phyloP scores from a whole-genome alignment of 371 early-diverging fungal species.

The Rhizomucor pusillus region DNA sequence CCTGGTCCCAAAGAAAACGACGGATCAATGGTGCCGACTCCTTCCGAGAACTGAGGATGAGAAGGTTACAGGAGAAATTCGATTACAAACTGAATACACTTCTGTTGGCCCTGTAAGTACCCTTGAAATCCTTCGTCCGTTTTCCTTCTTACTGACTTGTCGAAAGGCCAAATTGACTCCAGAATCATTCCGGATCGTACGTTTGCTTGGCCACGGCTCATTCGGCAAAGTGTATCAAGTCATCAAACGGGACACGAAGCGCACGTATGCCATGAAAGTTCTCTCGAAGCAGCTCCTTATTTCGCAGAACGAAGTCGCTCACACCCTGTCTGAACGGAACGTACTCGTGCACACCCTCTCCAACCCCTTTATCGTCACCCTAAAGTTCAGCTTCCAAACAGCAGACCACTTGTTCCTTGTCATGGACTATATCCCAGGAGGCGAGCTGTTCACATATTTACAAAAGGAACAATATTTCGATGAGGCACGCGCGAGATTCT shows the following conservation, averaged over 20 bases:
- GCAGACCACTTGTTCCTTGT: slow-evolving; percentile 67
- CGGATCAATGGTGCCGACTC: slow-evolving; percentile 67
- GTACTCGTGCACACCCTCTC: slow-evolving; percentile 64
- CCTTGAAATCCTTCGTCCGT: not conserved
- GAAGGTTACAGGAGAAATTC: slow-evolving; percentile 63
- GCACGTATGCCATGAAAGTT: slow-evolving; percentile 86
- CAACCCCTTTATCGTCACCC: slow-evolving; percentile 67
- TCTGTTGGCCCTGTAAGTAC: slow-evolving; percentile 30
- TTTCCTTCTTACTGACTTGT: not conserved
- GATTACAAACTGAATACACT: slow-evolving; percentile 52
- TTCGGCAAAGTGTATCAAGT: slow-evolving; percentile 86
- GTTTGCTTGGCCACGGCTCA: slow-evolving; percentile 76
- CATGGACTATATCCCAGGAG: slow-evolving; percentile 82
- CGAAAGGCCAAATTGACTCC: slow-evolving; percentile 46
- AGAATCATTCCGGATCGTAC: slow-evolving; percentile 70
- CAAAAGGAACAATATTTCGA: slow-evolving; percentile 59
- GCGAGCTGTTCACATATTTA: slow-evolving; percentile 72
- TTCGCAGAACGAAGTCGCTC: slow-evolving; percentile 68
- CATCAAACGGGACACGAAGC: slow-evolving; percentile 68
- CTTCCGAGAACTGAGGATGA: slow-evolving; percentile 44
- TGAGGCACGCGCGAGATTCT: slow-evolving; percentile 65
- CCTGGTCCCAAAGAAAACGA: slow-evolving; percentile 50
- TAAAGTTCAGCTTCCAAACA: slow-evolving; percentile 73
- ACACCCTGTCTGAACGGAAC: slow-evolving; percentile 80
- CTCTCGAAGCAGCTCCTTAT: slow-evolving; percentile 74